Base-by-base conservation (phyloP, 176 grass and related monocot genomes). In the Carex kokanica region DNA sequence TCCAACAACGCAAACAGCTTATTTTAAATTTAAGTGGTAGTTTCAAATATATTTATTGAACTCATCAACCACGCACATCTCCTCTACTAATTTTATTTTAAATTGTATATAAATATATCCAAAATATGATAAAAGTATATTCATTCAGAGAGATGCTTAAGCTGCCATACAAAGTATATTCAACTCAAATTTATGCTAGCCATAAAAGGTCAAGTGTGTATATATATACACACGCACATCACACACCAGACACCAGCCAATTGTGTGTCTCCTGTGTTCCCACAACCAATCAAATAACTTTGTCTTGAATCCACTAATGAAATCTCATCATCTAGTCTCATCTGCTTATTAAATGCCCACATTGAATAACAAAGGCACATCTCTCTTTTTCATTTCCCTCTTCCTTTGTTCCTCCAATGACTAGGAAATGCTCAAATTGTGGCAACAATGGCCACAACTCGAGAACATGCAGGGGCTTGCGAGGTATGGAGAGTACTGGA, bases 371-470 rank as follows among this genome's bases (percentile, higher is more conserved):
- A 82, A 88, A 93, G 68, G 70, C 84, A 84, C 86, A 8, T 86
- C 81, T 36, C 86, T 82, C 63, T 71, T 32, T 73, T 79, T 17
- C 91, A 66, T 86, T 52, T 88, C 56, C 17, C 21, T 77, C 85
- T 78, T 88, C 74, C 74, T 55, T 21, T 61, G 53, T 81, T 68
- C 24, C 81, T 24, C 53, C 57, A 82, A 97, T 97, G 95, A 88
- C 84, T 41, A 92, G 92, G 88, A 97, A 94, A 83, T 97, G 95
- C 78, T 94, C 92, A 12, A 93, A 85, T 78, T 94, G 95, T 85
- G 95, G 95, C 3, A 89, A 91, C 81, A 92, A 92, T 89, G 95
- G 95, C 38, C 95, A 97, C 86, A 97, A 97, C 86, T 97, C 95
- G 10, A 97, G 95, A 84, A 97, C 95, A 38, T 97, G 95, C 87